Conservation (phyloP, 1,284 basidiomycete species). For the Heliocybe sulcata region DNA sequence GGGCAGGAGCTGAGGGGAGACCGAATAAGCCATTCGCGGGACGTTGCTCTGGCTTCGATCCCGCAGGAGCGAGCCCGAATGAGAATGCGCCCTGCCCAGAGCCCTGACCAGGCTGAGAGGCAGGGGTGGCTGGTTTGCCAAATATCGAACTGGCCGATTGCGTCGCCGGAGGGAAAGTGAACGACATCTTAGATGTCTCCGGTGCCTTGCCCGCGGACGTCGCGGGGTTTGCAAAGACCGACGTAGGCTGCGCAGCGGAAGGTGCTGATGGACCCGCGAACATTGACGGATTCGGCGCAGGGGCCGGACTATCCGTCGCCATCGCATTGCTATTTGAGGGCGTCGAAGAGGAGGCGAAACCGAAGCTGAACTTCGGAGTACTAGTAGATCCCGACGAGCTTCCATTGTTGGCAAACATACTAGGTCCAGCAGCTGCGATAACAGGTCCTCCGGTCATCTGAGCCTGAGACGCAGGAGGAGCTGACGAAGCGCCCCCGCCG, state of each 20-base stretch:
- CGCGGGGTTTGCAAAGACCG: background rate
- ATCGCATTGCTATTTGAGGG: background rate
- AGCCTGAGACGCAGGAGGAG: constrained; percentile 3
- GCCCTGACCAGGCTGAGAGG: no score
- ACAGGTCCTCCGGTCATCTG: background rate
- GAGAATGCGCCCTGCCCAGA: no score
- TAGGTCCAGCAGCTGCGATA: background rate
- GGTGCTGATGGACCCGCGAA: background rate
- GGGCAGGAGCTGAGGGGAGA: background rate
- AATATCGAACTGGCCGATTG: no score
- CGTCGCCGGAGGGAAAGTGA: background rate
- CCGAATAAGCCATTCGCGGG: background rate
- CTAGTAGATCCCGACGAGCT: no score
- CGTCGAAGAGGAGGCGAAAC: constrained; percentile 2
- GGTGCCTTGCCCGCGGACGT: background rate
- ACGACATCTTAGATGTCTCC: background rate
- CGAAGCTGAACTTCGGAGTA: constrained; percentile 7
- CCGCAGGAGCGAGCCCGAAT: background rate
- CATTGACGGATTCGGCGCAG: background rate
- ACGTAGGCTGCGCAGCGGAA: background rate
- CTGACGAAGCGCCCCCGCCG: constrained; percentile 5
- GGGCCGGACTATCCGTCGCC: background rate
- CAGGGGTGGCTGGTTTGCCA: no score
- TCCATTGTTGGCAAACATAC: background rate
- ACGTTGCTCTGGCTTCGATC: background rate